These are phyloP conservation scores for Thielaviopsis ethacetica DNA, from an alignment of 2,329 filamentous ascomycete species.

Conservation along the genomic window DNA sequence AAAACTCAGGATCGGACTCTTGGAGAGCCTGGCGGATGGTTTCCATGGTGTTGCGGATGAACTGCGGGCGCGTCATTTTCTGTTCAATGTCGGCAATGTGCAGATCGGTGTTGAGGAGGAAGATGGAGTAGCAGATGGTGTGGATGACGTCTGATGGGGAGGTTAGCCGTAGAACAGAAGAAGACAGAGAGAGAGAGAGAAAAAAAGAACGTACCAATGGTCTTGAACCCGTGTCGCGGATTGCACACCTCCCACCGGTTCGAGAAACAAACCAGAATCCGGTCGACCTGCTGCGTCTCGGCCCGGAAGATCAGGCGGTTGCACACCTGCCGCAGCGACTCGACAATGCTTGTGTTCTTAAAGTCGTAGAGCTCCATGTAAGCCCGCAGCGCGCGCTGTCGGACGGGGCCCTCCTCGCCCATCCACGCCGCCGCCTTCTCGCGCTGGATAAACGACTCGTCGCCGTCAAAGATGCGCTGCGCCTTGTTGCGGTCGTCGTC, in stretches of 20 bases:
- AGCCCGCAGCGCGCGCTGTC: conserved; percentile 45
- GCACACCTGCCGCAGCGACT: conserved; percentile 65
- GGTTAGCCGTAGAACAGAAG: conserved; percentile 9
- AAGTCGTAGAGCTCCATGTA: conserved; percentile 94
- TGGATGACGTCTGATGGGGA: conserved; percentile 97
- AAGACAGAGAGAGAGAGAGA: background rate
- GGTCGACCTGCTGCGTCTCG: conserved; percentile 92
- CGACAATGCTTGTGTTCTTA: conserved; percentile 61
- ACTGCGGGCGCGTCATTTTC: conserved; percentile 91
- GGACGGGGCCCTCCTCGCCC: conserved; percentile 52
- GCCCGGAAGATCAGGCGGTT: conserved; percentile 67
- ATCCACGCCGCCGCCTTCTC: conserved; percentile 75
- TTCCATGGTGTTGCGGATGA: conserved; percentile 89
- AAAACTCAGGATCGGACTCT: conserved; percentile 54
- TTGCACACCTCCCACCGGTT: conserved; percentile 90
- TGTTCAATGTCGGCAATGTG: conserved; percentile 89
- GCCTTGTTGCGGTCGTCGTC: conserved; percentile 64
- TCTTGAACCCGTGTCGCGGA: conserved; percentile 81
- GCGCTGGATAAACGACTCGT: conserved; percentile 65
- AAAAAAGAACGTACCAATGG: conserved; percentile 39
- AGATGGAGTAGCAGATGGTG: conserved; percentile 90
- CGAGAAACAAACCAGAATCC: conserved; percentile 79
- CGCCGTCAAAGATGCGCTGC: conserved; percentile 66
- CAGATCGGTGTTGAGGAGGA: conserved; percentile 89
- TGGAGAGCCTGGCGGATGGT: conserved; percentile 64